Conservation (phyloP, 768 basidiomycete species). For the Kwoniella bestiolae region DNA sequence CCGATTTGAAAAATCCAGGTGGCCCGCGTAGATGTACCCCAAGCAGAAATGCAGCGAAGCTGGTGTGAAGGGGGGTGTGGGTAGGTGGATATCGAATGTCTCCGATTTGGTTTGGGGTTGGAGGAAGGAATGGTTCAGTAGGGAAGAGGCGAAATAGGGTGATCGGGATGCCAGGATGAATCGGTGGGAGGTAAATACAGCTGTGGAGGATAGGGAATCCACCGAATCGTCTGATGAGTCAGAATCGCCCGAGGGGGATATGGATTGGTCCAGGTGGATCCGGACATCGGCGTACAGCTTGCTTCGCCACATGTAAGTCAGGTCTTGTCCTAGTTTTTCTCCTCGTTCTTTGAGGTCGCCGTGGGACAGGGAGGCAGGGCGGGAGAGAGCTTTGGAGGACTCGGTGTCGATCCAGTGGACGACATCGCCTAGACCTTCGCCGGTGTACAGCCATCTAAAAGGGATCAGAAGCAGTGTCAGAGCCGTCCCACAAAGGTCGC, state of each 20-base stretch:
- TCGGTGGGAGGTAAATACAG: constrained; percentile 87
- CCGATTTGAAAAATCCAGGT: constrained; percentile 87
- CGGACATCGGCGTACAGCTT: constrained; percentile 90
- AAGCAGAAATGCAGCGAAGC: constrained; percentile 91
- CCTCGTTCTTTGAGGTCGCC: constrained; percentile 65
- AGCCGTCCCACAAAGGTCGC: no score
- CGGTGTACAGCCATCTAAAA: constrained; percentile 75
- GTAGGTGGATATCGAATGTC: constrained; percentile 64
- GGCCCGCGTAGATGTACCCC: constrained; percentile 93
- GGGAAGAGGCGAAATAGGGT: constrained; percentile 79
- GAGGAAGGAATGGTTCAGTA: constrained; percentile 67
- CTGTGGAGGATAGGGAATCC: constrained; percentile 63
- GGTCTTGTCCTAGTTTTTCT: constrained; percentile 87
- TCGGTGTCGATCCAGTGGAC: constrained; percentile 54
- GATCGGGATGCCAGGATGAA: constrained; percentile 89
- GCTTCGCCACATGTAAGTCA: constrained; percentile 96
- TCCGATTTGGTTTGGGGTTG: constrained; percentile 16
- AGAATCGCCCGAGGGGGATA: constrained; percentile 1
- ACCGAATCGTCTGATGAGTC: constrained; percentile 35
- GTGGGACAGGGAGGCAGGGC: constrained; percentile 40
- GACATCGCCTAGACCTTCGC: constrained; percentile 76
- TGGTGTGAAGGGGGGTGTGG: constrained; percentile 92
- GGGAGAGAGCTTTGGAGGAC: constrained; percentile 51
- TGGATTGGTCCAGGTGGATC: constrained; percentile 64
- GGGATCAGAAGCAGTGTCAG: constrained; percentile 1